Percentiles rank a stretch among this genome's conserved stretches.
Evolutionary conservation across 2,329 filamentous ascomycete genomes (phyloP).

Genomic region (Trichoderma simmonsii): DNA sequence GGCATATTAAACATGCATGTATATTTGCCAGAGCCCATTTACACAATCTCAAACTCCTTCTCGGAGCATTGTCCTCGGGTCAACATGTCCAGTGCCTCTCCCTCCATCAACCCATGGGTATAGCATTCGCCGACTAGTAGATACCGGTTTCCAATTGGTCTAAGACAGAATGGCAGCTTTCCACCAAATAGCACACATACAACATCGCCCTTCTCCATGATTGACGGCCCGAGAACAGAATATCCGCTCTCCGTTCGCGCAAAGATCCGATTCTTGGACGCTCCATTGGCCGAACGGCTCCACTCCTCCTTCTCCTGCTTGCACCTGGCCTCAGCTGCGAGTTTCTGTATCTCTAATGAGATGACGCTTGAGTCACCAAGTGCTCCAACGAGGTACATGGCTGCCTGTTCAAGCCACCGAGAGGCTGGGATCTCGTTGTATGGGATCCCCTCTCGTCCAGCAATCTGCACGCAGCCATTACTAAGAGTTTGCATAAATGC

Average conservation of each 20-base stretch:
- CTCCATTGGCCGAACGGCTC: not conserved
- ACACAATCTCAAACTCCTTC: not conserved
- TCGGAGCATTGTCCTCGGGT: fast-evolving
- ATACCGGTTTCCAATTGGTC: not conserved
- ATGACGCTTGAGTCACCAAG: not conserved
- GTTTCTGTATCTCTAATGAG: not conserved
- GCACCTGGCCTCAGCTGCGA: not conserved
- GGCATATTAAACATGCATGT: not conserved
- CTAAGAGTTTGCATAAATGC: not conserved
- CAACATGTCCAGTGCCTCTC: not conserved
- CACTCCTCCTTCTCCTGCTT: not conserved
- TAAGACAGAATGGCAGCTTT: not conserved
- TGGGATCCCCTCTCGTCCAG: not conserved
- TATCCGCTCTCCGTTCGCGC: not conserved
- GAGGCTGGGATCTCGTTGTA: not conserved
- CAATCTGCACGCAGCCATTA: not conserved
- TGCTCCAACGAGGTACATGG: not conserved
- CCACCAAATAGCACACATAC: not conserved
- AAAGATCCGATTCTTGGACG: not conserved
- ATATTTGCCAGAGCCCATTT: not conserved
- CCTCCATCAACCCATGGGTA: not conserved
- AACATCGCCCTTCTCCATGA: not conserved
- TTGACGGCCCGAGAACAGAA: not conserved
- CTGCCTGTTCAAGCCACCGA: not conserved
- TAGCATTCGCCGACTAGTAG: not conserved